These are phyloP conservation scores for Akanthomyces lecanii DNA, from an alignment of 2,329 filamentous ascomycete species.

Conservation along the genomic window DNA sequence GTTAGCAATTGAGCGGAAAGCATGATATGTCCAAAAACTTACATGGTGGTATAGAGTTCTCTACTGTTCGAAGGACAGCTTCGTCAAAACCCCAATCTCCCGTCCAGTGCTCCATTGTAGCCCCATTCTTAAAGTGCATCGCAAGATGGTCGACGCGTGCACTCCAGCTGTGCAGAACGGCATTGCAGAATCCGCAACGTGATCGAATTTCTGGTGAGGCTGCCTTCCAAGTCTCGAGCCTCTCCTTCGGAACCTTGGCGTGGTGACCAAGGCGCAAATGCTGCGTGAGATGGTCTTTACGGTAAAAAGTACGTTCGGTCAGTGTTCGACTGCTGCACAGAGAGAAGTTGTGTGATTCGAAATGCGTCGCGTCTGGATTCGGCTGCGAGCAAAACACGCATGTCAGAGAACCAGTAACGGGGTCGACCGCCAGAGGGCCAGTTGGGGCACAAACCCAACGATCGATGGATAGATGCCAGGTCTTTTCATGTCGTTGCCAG, in stretches of 20 bases:
- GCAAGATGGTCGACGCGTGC: constrained; percentile 58
- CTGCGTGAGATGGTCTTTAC: constrained; percentile 63
- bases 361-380: constrained; percentile 51
- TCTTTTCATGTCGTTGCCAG: constrained; percentile 68
- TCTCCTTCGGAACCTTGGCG: constrained; percentile 57
- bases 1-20: constrained; percentile 36
- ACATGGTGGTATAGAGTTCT: constrained; percentile 64
- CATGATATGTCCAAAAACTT: constrained; percentile 38
- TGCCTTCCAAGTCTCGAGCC: constrained; percentile 61
- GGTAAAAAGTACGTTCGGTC: constrained; percentile 61
- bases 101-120: constrained; percentile 65
- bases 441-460: constrained; percentile 62
- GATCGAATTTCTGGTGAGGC: constrained; percentile 58
- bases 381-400: constrained; percentile 57
- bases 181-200: constrained; percentile 61
- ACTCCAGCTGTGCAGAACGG: constrained; percentile 58
- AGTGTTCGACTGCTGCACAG: constrained; percentile 62
- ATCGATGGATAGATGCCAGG: constrained; percentile 60
- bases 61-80: constrained; percentile 57
- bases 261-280: constrained; percentile 60
- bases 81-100: constrained; percentile 65
- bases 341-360: constrained; percentile 56
- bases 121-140: constrained; percentile 62
- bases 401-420: constrained; percentile 51
- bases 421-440: constrained; percentile 52